Percentiles rank a stretch among this genome's conserved stretches.
Conservation (phyloP, 495 filamentous ascomycete genomes). For the Pseudomonodictys pantanalensis region DNA sequence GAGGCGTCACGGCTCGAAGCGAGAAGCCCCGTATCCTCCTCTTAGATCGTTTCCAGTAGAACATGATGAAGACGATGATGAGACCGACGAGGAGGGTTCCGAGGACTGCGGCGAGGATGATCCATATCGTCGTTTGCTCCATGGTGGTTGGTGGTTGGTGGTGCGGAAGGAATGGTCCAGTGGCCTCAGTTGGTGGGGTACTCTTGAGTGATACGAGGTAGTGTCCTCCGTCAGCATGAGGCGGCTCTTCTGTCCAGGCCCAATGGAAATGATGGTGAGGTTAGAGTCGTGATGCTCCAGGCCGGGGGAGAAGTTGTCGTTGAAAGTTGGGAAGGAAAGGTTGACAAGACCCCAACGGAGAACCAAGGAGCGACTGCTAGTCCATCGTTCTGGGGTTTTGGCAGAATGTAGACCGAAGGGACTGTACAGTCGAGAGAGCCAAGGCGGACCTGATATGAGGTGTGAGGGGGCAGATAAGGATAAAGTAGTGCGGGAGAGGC, state of each 20-base stretch:
- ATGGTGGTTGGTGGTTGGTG: background rate
- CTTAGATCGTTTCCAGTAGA: conserved; percentile 30
- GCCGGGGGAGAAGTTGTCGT: background rate
- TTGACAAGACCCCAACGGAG: conserved; percentile 9
- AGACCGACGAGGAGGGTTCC: conserved; percentile 23
- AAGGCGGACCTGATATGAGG: conserved; percentile 8
- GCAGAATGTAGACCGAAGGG: background rate
- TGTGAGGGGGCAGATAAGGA: background rate
- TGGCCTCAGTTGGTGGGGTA: background rate
- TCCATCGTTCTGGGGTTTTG: background rate
- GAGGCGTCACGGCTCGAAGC: conserved; percentile 32
- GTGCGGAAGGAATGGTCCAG: background rate
- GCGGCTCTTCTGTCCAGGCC: too few species aligned
- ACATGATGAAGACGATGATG: conserved; percentile 14
- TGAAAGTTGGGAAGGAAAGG: background rate
- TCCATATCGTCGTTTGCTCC: conserved; percentile 27
- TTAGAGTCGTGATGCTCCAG: background rate
- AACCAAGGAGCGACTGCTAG: conserved; percentile 4
- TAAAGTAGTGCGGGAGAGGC: conserved; percentile 20
- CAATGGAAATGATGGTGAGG: conserved; percentile 9
- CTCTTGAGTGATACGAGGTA: background rate
- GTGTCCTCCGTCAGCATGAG: too few species aligned
- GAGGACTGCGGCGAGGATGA: conserved; percentile 28
- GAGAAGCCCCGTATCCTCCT: conserved; percentile 29
- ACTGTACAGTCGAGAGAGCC: background rate